Base-by-base conservation (phyloP, 2,329 filamentous ascomycete genomes). In the Fusarium denticulatum region DNA sequence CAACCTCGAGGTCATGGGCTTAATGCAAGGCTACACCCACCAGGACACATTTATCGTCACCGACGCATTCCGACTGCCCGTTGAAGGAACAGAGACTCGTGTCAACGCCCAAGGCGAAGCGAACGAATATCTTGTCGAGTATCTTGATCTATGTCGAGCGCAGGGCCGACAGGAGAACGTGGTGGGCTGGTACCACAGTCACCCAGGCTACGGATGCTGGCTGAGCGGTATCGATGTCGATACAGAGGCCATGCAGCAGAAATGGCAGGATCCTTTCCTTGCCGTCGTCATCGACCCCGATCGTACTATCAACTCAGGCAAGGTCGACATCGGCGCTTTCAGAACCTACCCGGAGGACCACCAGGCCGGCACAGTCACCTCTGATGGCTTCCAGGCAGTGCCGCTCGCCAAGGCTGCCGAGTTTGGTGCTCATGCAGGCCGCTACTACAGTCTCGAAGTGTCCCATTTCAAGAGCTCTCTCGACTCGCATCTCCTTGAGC, bases 181-280 rank as follows among this genome's bases (percentile, higher is more conserved):
- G 1, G 93, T 99, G 22, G 96, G 96, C 24, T 99, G 96, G 96
- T 99, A 99, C 83, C 96, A 99, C 84, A 96, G 92, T 76, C 96
- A 99, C 81, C 96, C 96, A 0, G 96, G 96, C 32, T 99, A 99
- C 82, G 96, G 96, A 49, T 99, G 96, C 87, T 99, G 96, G 96
- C 88, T 99, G 32, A 95, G 92, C 42, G 96, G 96, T 65, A 98
- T 99, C 82, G 96, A 99, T 81, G 96, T 99, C 59, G 88, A 88
- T 61, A 99, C 96, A 6, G 93, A 99, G 82, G 88, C 89, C 75
- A 91, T 92, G 79, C 95, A 98, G 83, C 96, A 99, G 84, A 86
- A 88, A 73, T 96, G 92, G 82, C 90, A 92, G 64, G 96, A 98
- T 78, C 96, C 96, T 5, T 98, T 98, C 83, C 90, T 97, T 58